phyloP scores from a whole-genome alignment of 805 yeast species.

The Pichia heedii region DNA sequence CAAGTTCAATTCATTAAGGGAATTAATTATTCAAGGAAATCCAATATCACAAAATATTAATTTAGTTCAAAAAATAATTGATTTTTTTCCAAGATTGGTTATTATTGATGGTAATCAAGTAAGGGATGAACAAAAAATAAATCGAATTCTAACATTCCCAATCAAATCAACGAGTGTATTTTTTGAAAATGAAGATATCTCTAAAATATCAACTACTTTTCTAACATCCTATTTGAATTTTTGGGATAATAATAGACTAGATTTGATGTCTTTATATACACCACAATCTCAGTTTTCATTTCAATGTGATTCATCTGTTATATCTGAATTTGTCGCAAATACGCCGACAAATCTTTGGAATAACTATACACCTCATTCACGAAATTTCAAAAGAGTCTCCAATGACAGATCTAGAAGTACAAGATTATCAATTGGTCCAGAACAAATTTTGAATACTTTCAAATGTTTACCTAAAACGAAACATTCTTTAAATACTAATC shows the following conservation, averaged over 20 bases:
- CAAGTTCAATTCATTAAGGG: constrained; percentile 65
- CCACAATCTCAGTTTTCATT: constrained; percentile 78
- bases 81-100: constrained; percentile 69
- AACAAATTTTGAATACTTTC: constrained; percentile 53
- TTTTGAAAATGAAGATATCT: constrained; percentile 70
- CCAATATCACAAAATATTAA: constrained; percentile 43
- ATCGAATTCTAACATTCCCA: constrained; percentile 45
- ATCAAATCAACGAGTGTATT: constrained; percentile 54
- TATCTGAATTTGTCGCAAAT: constrained; percentile 19
- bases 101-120: constrained; percentile 71
- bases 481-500: constrained; percentile 57
- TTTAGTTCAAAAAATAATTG: constrained; percentile 54
- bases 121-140: constrained; percentile 61
- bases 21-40: constrained; percentile 69
- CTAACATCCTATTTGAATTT: constrained; percentile 62
- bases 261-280: constrained; percentile 66
- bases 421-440: constrained; percentile 61
- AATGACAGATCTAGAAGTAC: constrained; percentile 44
- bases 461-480: constrained; percentile 66
- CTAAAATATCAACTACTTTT: constrained; percentile 65
- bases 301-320: constrained; percentile 60
- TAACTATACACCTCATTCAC: constrained; percentile 59
- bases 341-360: constrained; percentile 38
- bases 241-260: constrained; percentile 76
- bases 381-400: constrained; percentile 64